Percentiles rank a stretch among this genome's conserved stretches.
phyloP scores from a whole-genome alignment of 2,329 filamentous ascomycete species.

The Boeremia lycopersici region DNA sequence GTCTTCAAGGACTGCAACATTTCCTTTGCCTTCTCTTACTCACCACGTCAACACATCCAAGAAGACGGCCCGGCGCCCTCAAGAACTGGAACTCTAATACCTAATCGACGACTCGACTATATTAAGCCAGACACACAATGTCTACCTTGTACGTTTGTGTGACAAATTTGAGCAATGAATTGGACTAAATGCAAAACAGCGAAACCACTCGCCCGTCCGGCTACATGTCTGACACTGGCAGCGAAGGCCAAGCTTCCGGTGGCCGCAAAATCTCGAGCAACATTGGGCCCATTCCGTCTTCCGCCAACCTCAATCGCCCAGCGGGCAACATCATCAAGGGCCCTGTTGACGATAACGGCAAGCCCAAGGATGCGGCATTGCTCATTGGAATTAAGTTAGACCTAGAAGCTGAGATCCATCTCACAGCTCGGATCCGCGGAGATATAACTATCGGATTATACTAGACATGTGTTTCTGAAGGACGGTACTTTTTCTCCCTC shows the following conservation, averaged over 20 bases:
- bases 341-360: constrained; percentile 62
- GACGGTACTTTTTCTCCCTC: too few species aligned
- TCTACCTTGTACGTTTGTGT: constrained; percentile 34
- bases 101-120: not conserved
- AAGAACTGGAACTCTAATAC: constrained; percentile 12
- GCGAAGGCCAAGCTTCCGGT: constrained; percentile 48
- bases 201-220: constrained; percentile 37
- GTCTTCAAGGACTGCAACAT: constrained; percentile 25
- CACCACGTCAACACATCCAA: not conserved
- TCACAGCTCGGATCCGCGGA: constrained; percentile 65
- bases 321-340: constrained; percentile 59
- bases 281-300: constrained; percentile 44
- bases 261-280: constrained; percentile 43
- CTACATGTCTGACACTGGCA: constrained; percentile 48
- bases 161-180: not conserved
- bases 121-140: constrained; percentile 22
- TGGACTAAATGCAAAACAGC: constrained; percentile 22
- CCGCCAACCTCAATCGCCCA: constrained; percentile 48
- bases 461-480: constrained; percentile 38
- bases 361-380: constrained; percentile 63
- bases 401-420: constrained; percentile 66
- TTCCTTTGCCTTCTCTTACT: constrained; percentile 31
- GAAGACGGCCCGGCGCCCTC: constrained; percentile 1
- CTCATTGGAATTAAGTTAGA: constrained; percentile 69
- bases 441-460: constrained; percentile 67